These are phyloP conservation scores for Orobanche coerulescens DNA, from an alignment of 257 asterid species.

Conservation along the genomic window DNA sequence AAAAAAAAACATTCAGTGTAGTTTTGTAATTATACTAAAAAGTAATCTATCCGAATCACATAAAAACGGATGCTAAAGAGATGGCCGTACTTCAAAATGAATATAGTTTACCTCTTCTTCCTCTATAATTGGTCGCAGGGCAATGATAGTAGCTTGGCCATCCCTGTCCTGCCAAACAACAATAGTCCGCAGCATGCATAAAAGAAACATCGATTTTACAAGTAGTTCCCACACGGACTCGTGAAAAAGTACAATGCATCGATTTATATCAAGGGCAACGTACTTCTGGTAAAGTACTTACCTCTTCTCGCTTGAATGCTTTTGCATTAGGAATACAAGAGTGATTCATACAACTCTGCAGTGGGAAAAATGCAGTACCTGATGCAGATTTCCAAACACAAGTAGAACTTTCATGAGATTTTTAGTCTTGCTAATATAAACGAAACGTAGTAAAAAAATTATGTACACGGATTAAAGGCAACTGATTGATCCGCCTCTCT, in stretches of 20 bases:
- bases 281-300: constrained; percentile 19
- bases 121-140: constrained; percentile 48
- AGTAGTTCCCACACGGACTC: not conserved
- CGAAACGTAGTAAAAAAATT: not conserved
- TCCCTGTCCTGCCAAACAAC: constrained; percentile 57
- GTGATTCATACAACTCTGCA: constrained; percentile 95
- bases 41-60: too few relatives aligned
- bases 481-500: not conserved
- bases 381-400: constrained; percentile 22
- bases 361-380: constrained; percentile 89
- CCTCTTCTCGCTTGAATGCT: constrained; percentile 92
- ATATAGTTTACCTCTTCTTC: constrained; percentile 64
- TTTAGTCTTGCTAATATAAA: not conserved
- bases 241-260: not conserved
- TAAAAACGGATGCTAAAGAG: not conserved
- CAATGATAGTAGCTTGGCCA: constrained; percentile 72
- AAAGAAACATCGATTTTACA: not conserved
- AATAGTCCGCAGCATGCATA: not conserved
- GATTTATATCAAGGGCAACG: not conserved
- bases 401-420: not conserved
- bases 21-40: not conserved
- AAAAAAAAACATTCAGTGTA: not conserved
- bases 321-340: constrained; percentile 83
- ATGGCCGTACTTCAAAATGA: not conserved
- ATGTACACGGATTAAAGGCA: not conserved